Evolutionary conservation across 73 alveolate genomes (phyloP).

Genomic region (Halteria grandinella): DNA sequence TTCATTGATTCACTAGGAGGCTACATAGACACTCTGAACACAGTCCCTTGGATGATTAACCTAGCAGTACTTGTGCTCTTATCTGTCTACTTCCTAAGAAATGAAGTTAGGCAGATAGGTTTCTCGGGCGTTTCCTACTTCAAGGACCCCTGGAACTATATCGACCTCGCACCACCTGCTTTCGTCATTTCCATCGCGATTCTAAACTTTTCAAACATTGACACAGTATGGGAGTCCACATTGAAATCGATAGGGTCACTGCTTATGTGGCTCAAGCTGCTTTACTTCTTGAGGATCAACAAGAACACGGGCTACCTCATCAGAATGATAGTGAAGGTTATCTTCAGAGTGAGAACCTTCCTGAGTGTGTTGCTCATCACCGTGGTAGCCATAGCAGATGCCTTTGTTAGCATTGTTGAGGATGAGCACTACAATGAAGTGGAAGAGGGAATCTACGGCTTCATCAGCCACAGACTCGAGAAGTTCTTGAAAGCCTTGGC

Average conservation of each 20-base stretch:
- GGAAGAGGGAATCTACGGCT: neutral
- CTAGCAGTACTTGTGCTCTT: neutral
- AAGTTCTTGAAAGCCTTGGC: constrained; percentile 17
- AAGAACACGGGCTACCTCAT: constrained; percentile 40
- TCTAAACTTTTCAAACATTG: neutral
- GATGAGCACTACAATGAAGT: neutral
- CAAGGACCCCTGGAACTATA: constrained; percentile 43
- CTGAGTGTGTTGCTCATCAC: constrained; percentile 39
- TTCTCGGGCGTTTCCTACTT: neutral
- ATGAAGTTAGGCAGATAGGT: constrained; percentile 2
- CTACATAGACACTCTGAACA: too few species aligned
- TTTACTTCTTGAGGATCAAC: constrained; percentile 60
- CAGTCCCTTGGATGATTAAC: neutral
- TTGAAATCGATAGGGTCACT: constrained; percentile 19
- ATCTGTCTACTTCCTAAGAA: constrained; percentile 17
- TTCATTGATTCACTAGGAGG: neutral
- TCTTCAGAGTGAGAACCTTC: constrained; percentile 31
- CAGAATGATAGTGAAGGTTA: constrained; percentile 56
- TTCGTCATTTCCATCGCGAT: neutral
- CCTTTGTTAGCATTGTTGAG: constrained; percentile 11
- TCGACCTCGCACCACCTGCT: constrained; percentile 41
- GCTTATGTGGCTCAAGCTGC: constrained; percentile 43
- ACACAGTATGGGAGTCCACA: neutral
- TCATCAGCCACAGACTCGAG: neutral
- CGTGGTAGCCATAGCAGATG: constrained; percentile 48